These are phyloP conservation scores for Tetracladium setigerum DNA, from an alignment of 495 filamentous ascomycete genomes.

Conservation along the genomic window DNA sequence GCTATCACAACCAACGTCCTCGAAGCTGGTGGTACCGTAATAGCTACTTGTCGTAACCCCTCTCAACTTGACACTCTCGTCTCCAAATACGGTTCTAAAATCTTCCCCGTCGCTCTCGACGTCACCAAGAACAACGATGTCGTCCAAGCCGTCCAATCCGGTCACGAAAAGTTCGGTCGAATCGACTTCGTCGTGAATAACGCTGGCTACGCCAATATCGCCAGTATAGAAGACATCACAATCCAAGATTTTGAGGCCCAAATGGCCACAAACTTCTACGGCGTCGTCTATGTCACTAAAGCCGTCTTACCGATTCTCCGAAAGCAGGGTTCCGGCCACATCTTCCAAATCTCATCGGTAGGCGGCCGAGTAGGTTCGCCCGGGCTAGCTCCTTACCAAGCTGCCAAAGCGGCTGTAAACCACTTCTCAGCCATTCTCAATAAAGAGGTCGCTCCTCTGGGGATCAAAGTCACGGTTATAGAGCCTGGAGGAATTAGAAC, in stretches of 20 bases:
- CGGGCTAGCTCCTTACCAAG: constrained; percentile 4
- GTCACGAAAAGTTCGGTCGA: constrained; percentile 28
- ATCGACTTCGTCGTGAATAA: constrained; percentile 46
- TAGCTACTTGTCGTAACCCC: constrained; percentile 25
- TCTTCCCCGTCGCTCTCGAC: constrained; percentile 31
- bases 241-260: constrained; percentile 24
- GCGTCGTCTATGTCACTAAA: constrained; percentile 32
- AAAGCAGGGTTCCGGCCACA: constrained; percentile 30
- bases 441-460: constrained; percentile 19
- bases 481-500: constrained; percentile 32
- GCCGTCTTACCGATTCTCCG: constrained; percentile 43
- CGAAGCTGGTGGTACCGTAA: constrained; percentile 31
- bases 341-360: constrained; percentile 20
- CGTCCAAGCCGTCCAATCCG: constrained; percentile 23
- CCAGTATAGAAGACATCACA: constrained; percentile 34
- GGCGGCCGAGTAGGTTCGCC: background rate
- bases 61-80: constrained; percentile 22
- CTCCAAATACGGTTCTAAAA: constrained; percentile 29
- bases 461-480: constrained; percentile 26
- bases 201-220: constrained; percentile 36
- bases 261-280: constrained; percentile 41
- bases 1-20: constrained; percentile 28
- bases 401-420: constrained; percentile 16
- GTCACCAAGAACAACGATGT: constrained; percentile 22
- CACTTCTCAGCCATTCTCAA: constrained; percentile 20